Percentiles rank a stretch among this genome's conserved stretches.
Conservation (phyloP, 2,329 filamentous ascomycete genomes). For the Pseudopyrenochaeta lycopersici region DNA sequence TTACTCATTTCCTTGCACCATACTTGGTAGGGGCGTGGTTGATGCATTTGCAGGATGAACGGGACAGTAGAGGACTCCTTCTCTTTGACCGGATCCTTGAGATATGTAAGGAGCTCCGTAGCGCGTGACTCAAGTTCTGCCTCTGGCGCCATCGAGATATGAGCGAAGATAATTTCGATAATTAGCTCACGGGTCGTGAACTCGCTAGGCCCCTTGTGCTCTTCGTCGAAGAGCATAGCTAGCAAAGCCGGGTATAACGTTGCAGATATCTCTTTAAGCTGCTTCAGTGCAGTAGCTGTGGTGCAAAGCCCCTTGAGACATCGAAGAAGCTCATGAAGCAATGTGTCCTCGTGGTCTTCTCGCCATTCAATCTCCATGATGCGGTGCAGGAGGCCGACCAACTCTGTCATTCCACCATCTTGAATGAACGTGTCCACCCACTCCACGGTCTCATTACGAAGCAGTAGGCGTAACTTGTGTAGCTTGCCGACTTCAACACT, state of each 20-base stretch:
- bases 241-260: slow-evolving; percentile 87
- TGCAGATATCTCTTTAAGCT: slow-evolving; percentile 79
- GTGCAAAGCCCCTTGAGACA: slow-evolving; percentile 96
- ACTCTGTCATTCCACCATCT: slow-evolving; percentile 90
- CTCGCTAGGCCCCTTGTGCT: slow-evolving; percentile 96
- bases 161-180: slow-evolving; percentile 87
- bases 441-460: slow-evolving; percentile 92
- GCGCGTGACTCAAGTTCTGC: slow-evolving; percentile 74
- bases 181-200: slow-evolving; percentile 93
- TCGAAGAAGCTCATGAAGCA: slow-evolving; percentile 90
- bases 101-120: slow-evolving; percentile 76
- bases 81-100: slow-evolving; percentile 76
- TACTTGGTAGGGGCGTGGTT: slow-evolving; percentile 85
- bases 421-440: slow-evolving; percentile 95
- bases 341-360: slow-evolving; percentile 93
- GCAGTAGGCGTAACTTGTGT: slow-evolving; percentile 87
- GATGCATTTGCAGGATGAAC: slow-evolving; percentile 90
- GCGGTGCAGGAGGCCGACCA: slow-evolving; percentile 85
- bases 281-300: slow-evolving; percentile 83
- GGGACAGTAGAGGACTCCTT: slow-evolving; percentile 80
- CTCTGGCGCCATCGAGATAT: slow-evolving; percentile 70
- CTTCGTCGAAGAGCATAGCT: slow-evolving; percentile 93
- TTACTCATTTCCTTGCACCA: slow-evolving; percentile 94
- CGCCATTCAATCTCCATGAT: slow-evolving; percentile 97
- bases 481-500: slow-evolving; percentile 91